Conservation (phyloP, 192 early-diverging fungal genomes). For the Dimargaris verticillata region DNA sequence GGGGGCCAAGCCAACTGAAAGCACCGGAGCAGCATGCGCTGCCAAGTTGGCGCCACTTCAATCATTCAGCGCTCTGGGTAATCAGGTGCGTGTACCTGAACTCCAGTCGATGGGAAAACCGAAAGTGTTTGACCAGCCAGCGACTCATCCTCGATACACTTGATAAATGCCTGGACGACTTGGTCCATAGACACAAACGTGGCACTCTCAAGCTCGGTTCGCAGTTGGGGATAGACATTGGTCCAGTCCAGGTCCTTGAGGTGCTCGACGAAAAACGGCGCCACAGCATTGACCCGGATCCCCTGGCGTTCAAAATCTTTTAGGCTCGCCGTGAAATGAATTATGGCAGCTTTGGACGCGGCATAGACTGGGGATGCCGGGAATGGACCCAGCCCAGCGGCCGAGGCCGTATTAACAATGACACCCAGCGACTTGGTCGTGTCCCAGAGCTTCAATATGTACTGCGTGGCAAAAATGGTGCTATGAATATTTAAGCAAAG, state of each 20-base stretch:
- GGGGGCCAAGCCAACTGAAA: no score
- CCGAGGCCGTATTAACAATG: slow-evolving; percentile 58
- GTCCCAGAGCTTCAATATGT: slow-evolving; percentile 39
- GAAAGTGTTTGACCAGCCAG: slow-evolving; percentile 32
- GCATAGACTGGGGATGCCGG: slow-evolving; percentile 49
- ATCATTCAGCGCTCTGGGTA: neutral
- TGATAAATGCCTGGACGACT: slow-evolving; percentile 38
- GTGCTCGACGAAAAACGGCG: slow-evolving; percentile 37
- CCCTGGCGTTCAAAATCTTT: slow-evolving; percentile 23
- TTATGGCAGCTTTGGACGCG: slow-evolving; percentile 61
- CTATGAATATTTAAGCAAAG: slow-evolving; percentile 60
- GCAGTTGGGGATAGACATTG: slow-evolving; percentile 16
- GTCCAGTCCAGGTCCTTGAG: slow-evolving; percentile 23
- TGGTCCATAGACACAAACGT: slow-evolving; percentile 22
- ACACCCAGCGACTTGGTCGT: slow-evolving; percentile 34
- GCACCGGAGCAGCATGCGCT: no score
- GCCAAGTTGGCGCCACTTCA: no score
- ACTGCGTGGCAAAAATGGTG: slow-evolving; percentile 54
- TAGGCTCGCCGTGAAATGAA: slow-evolving; percentile 34
- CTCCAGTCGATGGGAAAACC: slow-evolving; percentile 15
- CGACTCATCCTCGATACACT: slow-evolving; percentile 37
- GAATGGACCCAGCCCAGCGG: slow-evolving; percentile 42
- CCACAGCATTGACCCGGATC: slow-evolving; percentile 45
- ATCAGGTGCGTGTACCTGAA: neutral
- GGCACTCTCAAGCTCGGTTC: slow-evolving; percentile 14